Percentiles rank a stretch among this genome's conserved stretches.
These are phyloP conservation scores for Morella rubra DNA, from an alignment of 306 rosid species.

Conservation along the genomic window DNA sequence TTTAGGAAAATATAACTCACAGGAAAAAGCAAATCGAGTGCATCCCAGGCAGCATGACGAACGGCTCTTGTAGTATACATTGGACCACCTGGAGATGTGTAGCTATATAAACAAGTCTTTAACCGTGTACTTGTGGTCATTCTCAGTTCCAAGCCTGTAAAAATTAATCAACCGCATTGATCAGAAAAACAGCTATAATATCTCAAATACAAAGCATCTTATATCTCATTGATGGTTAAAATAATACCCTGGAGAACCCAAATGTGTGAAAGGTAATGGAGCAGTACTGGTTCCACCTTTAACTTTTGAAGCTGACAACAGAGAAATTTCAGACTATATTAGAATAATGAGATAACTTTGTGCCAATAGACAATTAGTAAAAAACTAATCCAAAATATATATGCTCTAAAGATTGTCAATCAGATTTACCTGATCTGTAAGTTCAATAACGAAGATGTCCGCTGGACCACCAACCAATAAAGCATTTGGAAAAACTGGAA, in stretches of 20 bases:
- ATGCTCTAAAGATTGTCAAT: background rate
- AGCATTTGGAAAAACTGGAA: constrained; percentile 77
- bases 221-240: constrained; percentile 23
- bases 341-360: background rate
- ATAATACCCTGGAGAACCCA: constrained; percentile 71
- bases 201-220: constrained; percentile 21
- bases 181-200: constrained; percentile 18
- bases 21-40: constrained; percentile 84
- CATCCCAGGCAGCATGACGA: constrained; percentile 99
- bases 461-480: constrained; percentile 80
- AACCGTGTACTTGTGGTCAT: constrained; percentile 89
- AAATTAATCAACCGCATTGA: constrained; percentile 1
- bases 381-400: background rate
- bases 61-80: constrained; percentile 96
- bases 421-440: constrained; percentile 74
- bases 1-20: constrained; percentile 43
- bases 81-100: constrained; percentile 97
- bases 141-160: constrained; percentile 84
- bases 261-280: constrained; percentile 82
- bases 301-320: constrained; percentile 80
- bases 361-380: no score
- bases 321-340: constrained; percentile 10
- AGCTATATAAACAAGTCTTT: constrained; percentile 86
- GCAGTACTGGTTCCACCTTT: constrained; percentile 92
- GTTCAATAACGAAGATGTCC: constrained; percentile 86